phyloP scores from a whole-genome alignment of 306 rosid genomes.

The Calophaca sinica region DNA sequence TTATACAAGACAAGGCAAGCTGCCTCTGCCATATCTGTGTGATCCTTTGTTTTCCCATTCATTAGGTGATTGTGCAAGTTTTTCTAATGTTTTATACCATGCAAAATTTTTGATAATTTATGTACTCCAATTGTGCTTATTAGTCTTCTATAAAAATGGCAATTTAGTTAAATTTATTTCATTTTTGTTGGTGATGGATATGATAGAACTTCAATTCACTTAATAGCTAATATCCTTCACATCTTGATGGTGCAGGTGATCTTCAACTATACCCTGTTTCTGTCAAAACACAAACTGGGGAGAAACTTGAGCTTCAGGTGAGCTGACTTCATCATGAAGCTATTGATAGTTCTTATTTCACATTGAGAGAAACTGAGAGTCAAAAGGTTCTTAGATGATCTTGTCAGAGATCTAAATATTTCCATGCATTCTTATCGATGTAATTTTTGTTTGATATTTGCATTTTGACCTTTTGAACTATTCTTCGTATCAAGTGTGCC shows the following conservation, averaged over 20 bases:
- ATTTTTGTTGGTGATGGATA: conserved; percentile 24
- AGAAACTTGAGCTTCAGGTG: conserved; percentile 97
- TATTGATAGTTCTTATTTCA: conserved; percentile 24
- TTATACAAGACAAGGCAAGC: neutral
- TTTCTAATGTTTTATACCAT: neutral
- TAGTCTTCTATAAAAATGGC: neutral
- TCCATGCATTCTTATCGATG: neutral
- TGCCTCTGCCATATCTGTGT: conserved; percentile 1
- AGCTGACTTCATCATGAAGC: conserved; percentile 45
- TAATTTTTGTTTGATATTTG: conserved; percentile 12
- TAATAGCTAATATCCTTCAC: conserved; percentile 35
- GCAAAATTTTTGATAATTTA: conserved; percentile 10
- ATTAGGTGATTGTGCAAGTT: conserved; percentile 28
- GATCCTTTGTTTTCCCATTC: conserved; percentile 23
- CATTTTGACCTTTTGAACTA: conserved; percentile 21
- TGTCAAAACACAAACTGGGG: conserved; percentile 91
- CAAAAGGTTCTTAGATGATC: neutral
- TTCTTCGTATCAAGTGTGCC: conserved; percentile 19
- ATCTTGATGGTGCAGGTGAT: conserved; percentile 74
- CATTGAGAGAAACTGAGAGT: conserved; percentile 2
- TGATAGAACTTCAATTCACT: conserved; percentile 21
- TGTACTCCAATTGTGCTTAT: conserved; percentile 3
- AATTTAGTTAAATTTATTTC: conserved; percentile 24
- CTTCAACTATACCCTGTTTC: conserved; percentile 88
- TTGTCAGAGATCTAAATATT: conserved; percentile 24